phyloP scores from a whole-genome alignment of 345 rosid species.

The Dipteronia dyeriana region DNA sequence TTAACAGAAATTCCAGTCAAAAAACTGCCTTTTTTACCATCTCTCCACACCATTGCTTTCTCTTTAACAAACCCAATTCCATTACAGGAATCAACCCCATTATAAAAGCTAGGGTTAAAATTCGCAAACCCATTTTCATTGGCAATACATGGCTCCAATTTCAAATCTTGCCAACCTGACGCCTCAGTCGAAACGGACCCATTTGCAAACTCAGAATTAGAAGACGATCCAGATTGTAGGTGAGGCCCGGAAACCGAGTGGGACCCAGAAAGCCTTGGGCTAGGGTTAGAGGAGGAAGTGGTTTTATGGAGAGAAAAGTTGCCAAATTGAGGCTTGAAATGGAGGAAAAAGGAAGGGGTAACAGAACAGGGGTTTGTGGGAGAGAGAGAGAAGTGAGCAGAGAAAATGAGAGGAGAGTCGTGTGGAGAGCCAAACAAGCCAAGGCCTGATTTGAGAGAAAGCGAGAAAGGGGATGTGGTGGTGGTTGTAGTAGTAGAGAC shows the following conservation, averaged over 20 bases:
- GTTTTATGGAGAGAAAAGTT: slow-evolving; percentile 50
- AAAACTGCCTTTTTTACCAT: slow-evolving; percentile 28
- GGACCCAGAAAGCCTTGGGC: slow-evolving; percentile 20
- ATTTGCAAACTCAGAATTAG: slow-evolving; percentile 26
- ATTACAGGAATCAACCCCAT: slow-evolving; percentile 15
- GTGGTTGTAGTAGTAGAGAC: slow-evolving; percentile 21
- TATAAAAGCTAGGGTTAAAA: slow-evolving; percentile 10
- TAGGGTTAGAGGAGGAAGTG: slow-evolving; percentile 39
- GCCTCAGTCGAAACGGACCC: slow-evolving; percentile 32
- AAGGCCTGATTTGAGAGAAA: slow-evolving; percentile 62
- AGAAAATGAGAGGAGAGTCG: slow-evolving; percentile 58
- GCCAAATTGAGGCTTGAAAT: slow-evolving; percentile 63
- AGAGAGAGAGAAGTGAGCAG: slow-evolving; percentile 50
- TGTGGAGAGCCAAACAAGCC: slow-evolving; percentile 64
- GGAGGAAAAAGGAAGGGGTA: slow-evolving; percentile 57
- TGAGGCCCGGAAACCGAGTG: slow-evolving; percentile 3
- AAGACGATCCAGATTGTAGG: slow-evolving; percentile 26
- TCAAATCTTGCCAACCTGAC: slow-evolving; percentile 59
- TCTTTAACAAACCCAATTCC: slow-evolving; percentile 28
- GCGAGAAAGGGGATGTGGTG: slow-evolving; percentile 41
- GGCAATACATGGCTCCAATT: slow-evolving; percentile 43
- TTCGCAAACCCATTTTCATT: slow-evolving; percentile 27
- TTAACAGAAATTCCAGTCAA: slow-evolving; percentile 38
- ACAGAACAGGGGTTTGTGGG: slow-evolving; percentile 21
- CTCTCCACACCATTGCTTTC: slow-evolving; percentile 28